Evolutionary conservation across 2,329 filamentous ascomycete genomes (phyloP).

Genomic region (Zasmidium citrigriseum): DNA sequence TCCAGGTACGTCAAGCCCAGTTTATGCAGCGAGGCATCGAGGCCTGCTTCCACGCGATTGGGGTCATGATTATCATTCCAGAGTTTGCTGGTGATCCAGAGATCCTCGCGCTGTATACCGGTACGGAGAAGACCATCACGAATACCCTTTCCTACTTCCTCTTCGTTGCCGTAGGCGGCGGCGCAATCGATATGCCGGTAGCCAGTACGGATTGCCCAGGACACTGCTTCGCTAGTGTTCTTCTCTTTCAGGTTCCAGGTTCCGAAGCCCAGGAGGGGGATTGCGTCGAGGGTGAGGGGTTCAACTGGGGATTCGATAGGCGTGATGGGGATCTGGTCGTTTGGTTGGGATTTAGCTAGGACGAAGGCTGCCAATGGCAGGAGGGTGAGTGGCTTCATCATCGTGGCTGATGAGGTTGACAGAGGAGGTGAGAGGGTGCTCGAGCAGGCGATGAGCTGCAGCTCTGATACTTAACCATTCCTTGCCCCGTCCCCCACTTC

Average conservation of each 20-base stretch:
- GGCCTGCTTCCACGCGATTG: slow-evolving; percentile 30
- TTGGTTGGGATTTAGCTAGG: slow-evolving; percentile 8
- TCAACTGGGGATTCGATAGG: slow-evolving; percentile 9
- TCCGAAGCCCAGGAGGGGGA: slow-evolving; percentile 40
- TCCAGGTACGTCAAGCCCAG: slow-evolving; percentile 45
- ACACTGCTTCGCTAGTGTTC: slow-evolving; percentile 40
- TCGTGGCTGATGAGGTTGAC: neutral
- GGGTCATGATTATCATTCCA: slow-evolving; percentile 41
- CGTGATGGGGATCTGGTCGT: slow-evolving; percentile 28
- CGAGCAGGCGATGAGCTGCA: neutral
- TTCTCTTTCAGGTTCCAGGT: slow-evolving; percentile 40
- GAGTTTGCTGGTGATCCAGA: slow-evolving; percentile 43
- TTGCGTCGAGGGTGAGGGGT: slow-evolving; percentile 29
- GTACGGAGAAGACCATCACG: slow-evolving; percentile 36
- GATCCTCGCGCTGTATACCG: slow-evolving; percentile 35
- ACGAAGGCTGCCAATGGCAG: slow-evolving; percentile 28
- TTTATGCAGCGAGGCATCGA: slow-evolving; percentile 42
- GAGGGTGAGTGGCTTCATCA: slow-evolving; percentile 20
- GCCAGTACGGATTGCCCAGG: slow-evolving; percentile 47
- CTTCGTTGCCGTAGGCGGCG: slow-evolving; percentile 46
- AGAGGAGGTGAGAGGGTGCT: neutral
- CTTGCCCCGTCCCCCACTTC: too few species aligned
- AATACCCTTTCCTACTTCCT: slow-evolving; percentile 46
- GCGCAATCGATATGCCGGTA: slow-evolving; percentile 56
- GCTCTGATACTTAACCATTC: neutral